Conservation (phyloP, 2,329 filamentous ascomycete species). For the Epicoccum sorghinum region DNA sequence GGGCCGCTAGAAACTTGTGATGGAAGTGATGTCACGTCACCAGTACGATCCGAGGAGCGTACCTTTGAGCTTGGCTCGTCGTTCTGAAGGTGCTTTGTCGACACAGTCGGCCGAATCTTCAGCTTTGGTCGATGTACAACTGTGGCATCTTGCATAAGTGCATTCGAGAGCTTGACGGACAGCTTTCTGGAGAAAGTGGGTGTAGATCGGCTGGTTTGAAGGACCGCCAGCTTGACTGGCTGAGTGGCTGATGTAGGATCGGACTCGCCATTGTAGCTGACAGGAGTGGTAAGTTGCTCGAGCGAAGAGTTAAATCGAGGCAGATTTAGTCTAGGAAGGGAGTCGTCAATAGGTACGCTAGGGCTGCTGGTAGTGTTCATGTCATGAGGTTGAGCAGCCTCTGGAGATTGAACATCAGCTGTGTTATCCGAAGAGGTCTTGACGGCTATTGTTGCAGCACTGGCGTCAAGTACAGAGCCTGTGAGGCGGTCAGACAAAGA, state of each 20-base stretch:
- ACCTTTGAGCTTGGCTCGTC: constrained; percentile 6
- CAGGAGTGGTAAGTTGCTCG: constrained; percentile 34
- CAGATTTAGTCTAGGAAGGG: constrained; percentile 18
- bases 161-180: constrained; percentile 32
- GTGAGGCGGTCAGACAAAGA: background rate
- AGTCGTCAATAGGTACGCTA: constrained; percentile 22
- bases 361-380: constrained; percentile 16
- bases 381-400: constrained; percentile 5
- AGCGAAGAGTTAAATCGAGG: constrained; percentile 26
- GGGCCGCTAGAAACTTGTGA: constrained; percentile 35
- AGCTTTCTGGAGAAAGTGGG: constrained; percentile 38
- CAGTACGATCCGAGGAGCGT: background rate
- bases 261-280: constrained; percentile 43
- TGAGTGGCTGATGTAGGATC: constrained; percentile 30
- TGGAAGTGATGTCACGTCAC: constrained; percentile 28
- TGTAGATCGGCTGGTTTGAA: constrained; percentile 38
- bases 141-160: constrained; percentile 37
- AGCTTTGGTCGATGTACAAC: constrained; percentile 41
- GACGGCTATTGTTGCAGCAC: background rate
- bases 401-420: constrained; percentile 20
- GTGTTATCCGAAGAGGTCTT: constrained; percentile 18
- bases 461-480: constrained; percentile 8
- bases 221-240: constrained; percentile 14
- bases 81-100: constrained; percentile 14
- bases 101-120: constrained; percentile 35